phyloP scores from a whole-genome alignment of 176 grass and related monocot genomes.

The Pharus latifolius region DNA sequence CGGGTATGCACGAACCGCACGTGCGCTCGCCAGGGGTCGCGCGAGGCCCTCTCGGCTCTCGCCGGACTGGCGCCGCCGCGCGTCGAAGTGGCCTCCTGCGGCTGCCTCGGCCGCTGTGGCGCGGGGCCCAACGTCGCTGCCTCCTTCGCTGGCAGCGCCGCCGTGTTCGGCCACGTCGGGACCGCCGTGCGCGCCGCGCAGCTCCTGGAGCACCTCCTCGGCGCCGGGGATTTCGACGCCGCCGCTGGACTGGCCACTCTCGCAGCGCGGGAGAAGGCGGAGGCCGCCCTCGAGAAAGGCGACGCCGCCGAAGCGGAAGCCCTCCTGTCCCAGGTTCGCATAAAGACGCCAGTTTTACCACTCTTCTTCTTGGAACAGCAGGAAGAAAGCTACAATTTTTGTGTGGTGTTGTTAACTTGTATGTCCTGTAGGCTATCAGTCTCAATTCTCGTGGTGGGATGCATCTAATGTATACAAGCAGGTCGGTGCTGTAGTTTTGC shows the following conservation, averaged over 20 bases:
- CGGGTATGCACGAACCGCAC: conserved; percentile 89
- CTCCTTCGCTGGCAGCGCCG: conserved; percentile 6
- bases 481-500: conserved; percentile 17
- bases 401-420: not conserved
- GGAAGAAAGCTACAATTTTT: not conserved
- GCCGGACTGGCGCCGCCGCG: conserved; percentile 43
- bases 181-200: conserved; percentile 47
- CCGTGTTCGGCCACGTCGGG: conserved; percentile 48
- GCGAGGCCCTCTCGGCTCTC: conserved; percentile 60
- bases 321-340: conserved; percentile 62
- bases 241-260: conserved; percentile 43
- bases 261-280: conserved; percentile 39
- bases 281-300: conserved; percentile 42
- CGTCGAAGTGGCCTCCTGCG: conserved; percentile 57
- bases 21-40: conserved; percentile 66
- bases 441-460: conserved; percentile 45
- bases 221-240: conserved; percentile 38
- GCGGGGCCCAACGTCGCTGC: conserved; percentile 58
- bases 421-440: conserved; percentile 34
- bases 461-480: conserved; percentile 61
- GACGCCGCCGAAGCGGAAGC: conserved; percentile 42
- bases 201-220: conserved; percentile 55
- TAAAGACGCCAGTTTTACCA: not conserved
- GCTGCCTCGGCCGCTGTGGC: conserved; percentile 78
- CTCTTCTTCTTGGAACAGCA: not conserved